Evolutionary conservation across 306 rosid species (phyloP).

Genomic region (Morella rubra): DNA sequence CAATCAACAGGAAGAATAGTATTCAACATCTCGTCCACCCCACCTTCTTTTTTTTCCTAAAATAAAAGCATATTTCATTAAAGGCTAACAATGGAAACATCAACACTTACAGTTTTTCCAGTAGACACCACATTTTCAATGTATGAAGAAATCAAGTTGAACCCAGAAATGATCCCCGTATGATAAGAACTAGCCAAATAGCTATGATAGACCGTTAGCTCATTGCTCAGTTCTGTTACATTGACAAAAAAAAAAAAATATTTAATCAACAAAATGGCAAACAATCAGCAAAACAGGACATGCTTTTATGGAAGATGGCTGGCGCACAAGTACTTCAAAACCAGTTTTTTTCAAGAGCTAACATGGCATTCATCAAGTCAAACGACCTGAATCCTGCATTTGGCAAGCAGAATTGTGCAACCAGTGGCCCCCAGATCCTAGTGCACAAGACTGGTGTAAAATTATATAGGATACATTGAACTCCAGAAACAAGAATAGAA

Average conservation of each 20-base stretch:
- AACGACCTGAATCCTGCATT: slow-evolving; percentile 1
- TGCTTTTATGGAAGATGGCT: not conserved
- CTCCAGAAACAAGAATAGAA: no score
- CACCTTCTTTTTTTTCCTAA: not conserved
- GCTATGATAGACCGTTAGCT: slow-evolving; percentile 71
- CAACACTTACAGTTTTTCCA: slow-evolving; percentile 54
- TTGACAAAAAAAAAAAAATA: slow-evolving; percentile 3
- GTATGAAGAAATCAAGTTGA: slow-evolving; percentile 67
- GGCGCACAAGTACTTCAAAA: not conserved
- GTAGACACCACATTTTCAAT: slow-evolving; percentile 64
- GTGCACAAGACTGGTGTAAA: not conserved
- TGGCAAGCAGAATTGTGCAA: not conserved
- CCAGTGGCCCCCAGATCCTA: not conserved
- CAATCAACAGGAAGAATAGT: not conserved
- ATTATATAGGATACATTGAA: no score
- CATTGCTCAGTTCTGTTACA: slow-evolving; percentile 52
- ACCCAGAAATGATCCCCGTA: slow-evolving; percentile 86
- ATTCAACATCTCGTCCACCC: no score
- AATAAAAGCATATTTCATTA: not conserved
- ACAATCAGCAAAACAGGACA: slow-evolving; percentile 1
- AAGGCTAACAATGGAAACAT: slow-evolving; percentile 16
- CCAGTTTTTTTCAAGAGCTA: not conserved
- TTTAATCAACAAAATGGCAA: slow-evolving; percentile 3
- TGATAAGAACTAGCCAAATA: slow-evolving; percentile 91
- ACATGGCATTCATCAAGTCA: not conserved